phyloP scores from a whole-genome alignment of 352 stramenopile genomes.

The Pythium rishiriense region DNA sequence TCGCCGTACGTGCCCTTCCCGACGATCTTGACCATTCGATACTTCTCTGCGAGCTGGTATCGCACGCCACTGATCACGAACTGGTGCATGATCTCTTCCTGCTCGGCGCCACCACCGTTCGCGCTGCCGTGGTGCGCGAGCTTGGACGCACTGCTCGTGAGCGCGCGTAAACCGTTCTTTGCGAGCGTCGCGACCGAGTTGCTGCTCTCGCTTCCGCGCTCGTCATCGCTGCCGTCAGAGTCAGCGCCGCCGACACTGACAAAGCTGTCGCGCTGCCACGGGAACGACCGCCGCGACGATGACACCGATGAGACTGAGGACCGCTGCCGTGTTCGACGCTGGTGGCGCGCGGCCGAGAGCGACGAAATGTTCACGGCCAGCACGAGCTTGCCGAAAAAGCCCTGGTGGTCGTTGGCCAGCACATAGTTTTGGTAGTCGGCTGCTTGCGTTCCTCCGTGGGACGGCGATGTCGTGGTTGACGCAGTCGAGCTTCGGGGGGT shows the following conservation, averaged over 20 bases:
- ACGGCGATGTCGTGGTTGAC: constrained; percentile 26
- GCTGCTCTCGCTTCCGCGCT: constrained; percentile 9
- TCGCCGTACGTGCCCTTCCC: constrained; percentile 90
- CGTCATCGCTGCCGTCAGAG: constrained; percentile 19
- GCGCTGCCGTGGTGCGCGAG: background rate
- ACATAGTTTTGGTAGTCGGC: constrained; percentile 62
- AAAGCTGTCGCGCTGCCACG: constrained; percentile 21
- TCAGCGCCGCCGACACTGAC: background rate
- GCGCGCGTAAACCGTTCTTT: constrained; percentile 25
- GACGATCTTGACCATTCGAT: constrained; percentile 90
- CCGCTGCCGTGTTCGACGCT: constrained; percentile 35
- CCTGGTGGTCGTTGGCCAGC: constrained; percentile 80
- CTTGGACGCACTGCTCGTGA: constrained; percentile 17
- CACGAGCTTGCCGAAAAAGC: constrained; percentile 81
- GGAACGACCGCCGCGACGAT: constrained; percentile 19
- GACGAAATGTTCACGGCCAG: constrained; percentile 67
- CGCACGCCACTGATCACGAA: constrained; percentile 87
- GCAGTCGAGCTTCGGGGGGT: constrained; percentile 12
- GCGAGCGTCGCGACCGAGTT: constrained; percentile 25
- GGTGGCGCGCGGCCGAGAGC: constrained; percentile 44
- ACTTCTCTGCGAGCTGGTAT: constrained; percentile 86
- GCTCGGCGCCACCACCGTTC: constrained; percentile 3
- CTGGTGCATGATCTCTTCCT: constrained; percentile 85
- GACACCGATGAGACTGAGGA: constrained; percentile 29
- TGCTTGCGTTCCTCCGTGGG: background rate